Conservation (phyloP, 2,329 filamentous ascomycete species). For the Colletotrichum melonis region DNA sequence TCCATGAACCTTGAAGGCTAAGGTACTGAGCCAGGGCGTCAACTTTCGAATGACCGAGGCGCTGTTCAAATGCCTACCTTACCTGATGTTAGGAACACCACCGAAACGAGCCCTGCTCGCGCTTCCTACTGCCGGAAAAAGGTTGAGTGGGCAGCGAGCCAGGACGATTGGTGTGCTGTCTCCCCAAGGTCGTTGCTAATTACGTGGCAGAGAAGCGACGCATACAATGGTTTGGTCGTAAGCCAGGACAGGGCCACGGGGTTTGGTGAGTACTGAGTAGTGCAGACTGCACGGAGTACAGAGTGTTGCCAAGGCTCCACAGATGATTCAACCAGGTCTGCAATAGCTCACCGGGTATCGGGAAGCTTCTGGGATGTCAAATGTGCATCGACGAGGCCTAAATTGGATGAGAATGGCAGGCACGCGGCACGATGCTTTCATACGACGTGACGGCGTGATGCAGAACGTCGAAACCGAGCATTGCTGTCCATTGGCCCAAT, state of each 20-base stretch:
- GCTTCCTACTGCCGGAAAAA: too few species aligned
- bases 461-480: not conserved
- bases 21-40: not conserved
- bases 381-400: not conserved
- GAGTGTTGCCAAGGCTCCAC: not conserved
- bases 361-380: not conserved
- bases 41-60: not conserved
- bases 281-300: not conserved
- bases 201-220: not conserved
- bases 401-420: not conserved
- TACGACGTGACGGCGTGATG: not conserved
- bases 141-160: too few species aligned
- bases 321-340: not conserved
- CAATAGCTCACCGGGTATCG: not conserved
- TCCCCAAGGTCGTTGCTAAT: not conserved
- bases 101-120: too few species aligned
- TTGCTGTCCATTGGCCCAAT: not conserved
- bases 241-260: not conserved
- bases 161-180: not conserved
- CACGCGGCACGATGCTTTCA: not conserved
- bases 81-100: not conserved
- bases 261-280: not conserved
- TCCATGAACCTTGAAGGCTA: not conserved
- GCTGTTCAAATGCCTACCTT: not conserved
- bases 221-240: not conserved